These are phyloP conservation scores for Boletus smithii DNA, from an alignment of 1,284 basidiomycete genomes.

Conservation along the genomic window DNA sequence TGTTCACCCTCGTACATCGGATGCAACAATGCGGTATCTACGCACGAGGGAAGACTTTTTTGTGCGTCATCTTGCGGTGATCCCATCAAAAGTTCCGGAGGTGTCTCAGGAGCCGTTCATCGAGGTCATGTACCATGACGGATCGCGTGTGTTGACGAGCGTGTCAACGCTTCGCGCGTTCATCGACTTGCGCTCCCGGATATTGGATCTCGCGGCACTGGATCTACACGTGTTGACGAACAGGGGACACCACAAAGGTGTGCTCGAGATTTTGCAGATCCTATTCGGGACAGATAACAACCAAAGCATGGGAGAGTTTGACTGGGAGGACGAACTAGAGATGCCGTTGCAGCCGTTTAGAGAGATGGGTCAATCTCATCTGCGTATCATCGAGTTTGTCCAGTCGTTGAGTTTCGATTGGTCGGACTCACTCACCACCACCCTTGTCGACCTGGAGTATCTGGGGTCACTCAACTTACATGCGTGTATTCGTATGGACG, in stretches of 20 bases:
- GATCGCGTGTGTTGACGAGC: slow-evolving; percentile 70
- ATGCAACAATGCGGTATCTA: slow-evolving; percentile 83
- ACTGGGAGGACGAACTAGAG: slow-evolving; percentile 41
- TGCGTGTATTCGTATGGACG: slow-evolving; percentile 68
- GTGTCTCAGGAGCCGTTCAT: slow-evolving; percentile 54
- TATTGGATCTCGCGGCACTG: slow-evolving; percentile 84
- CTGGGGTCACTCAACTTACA: slow-evolving; percentile 71
- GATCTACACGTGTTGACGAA: slow-evolving; percentile 87
- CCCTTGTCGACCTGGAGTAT: slow-evolving; percentile 63
- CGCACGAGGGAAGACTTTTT: slow-evolving; percentile 90
- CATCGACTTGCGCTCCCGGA: slow-evolving; percentile 79
- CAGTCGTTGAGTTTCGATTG: slow-evolving; percentile 86
- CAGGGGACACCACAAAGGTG: slow-evolving; percentile 69
- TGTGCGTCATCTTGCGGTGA: slow-evolving; percentile 71
- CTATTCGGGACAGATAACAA: slow-evolving; percentile 65
- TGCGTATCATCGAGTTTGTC: slow-evolving; percentile 84
- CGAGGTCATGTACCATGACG: slow-evolving; percentile 69
- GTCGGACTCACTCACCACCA: slow-evolving; percentile 68
- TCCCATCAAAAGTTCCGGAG: slow-evolving; percentile 62
- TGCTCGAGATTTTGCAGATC: slow-evolving; percentile 68
- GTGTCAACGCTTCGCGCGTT: slow-evolving; percentile 74
- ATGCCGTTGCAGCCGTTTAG: slow-evolving; percentile 52
- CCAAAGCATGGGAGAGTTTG: slow-evolving; percentile 41
- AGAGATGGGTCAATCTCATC: slow-evolving; percentile 75
- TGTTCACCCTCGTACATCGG: slow-evolving; percentile 79